Percentiles rank a stretch among this genome's conserved stretches.
phyloP scores from a whole-genome alignment of 2,329 filamentous ascomycete genomes.

The Colletotrichum gigasporum region DNA sequence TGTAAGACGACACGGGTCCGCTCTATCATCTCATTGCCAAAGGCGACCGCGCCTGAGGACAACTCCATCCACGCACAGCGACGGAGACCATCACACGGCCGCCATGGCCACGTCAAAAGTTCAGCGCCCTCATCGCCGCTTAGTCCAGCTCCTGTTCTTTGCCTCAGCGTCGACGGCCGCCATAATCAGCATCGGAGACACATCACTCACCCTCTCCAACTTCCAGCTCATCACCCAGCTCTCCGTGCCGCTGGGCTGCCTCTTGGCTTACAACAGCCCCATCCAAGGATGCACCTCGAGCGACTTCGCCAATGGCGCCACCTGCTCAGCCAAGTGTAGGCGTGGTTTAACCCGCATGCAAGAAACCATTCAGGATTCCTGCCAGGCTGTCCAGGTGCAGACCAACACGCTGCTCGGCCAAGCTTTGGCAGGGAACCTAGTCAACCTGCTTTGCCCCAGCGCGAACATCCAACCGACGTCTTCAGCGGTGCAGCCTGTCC shows the following conservation, averaged over 20 bases:
- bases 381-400: constrained; percentile 36
- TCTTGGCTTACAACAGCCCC: constrained; percentile 51
- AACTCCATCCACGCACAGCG: background rate
- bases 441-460: constrained; percentile 45
- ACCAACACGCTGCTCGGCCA: constrained; percentile 46
- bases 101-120: constrained; percentile 14
- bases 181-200: constrained; percentile 14
- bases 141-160: constrained; percentile 14
- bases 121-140: constrained; percentile 1
- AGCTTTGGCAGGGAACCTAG: constrained; percentile 47
- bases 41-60: constrained; percentile 12
- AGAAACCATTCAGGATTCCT: constrained; percentile 39
- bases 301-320: constrained; percentile 46
- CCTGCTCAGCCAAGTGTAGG: constrained; percentile 50
- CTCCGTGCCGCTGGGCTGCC: constrained; percentile 48
- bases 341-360: constrained; percentile 40
- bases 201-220: constrained; percentile 42
- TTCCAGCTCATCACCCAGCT: constrained; percentile 51
- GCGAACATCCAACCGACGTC: background rate
- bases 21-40: background rate
- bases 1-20: background rate
- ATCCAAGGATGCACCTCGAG: constrained; percentile 46
- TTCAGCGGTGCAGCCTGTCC: background rate
- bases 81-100: background rate
- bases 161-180: constrained; percentile 15